Percentiles rank a stretch among this genome's conserved stretches.
These are phyloP conservation scores for Pilasporangium apinafurcum DNA, from an alignment of 352 stramenopile species.

Conservation along the genomic window DNA sequence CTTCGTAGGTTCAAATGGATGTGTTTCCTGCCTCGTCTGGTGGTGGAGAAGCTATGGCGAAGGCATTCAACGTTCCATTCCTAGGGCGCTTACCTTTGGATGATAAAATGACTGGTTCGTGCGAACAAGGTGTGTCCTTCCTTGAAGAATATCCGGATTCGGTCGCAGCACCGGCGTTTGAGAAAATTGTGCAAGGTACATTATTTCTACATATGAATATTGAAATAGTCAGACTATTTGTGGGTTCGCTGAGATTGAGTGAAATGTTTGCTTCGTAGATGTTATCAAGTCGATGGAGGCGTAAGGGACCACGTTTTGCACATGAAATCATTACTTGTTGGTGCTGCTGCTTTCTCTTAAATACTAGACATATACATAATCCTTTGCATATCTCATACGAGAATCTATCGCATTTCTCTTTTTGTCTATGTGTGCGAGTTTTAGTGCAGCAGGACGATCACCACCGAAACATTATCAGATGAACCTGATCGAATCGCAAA, in stretches of 20 bases:
- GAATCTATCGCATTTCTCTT: too few relatives aligned
- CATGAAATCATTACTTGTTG: too few relatives aligned
- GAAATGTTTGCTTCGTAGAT: conserved; percentile 18
- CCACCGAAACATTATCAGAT: conserved; percentile 86
- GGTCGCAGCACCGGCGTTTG: conserved; percentile 60
- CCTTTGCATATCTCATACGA: too few relatives aligned
- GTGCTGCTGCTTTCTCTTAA: too few relatives aligned
- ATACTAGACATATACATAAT: too few relatives aligned
- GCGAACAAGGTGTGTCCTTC: conserved; percentile 94
- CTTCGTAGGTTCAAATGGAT: conserved; percentile 81
- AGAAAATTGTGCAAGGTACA: conserved; percentile 60
- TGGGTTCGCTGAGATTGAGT: too few relatives aligned
- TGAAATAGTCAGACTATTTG: too few relatives aligned
- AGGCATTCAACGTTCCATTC: conserved; percentile 95
- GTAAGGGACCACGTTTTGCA: too few relatives aligned
- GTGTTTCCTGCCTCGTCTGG: conserved; percentile 87
- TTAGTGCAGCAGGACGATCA: conserved; percentile 78
- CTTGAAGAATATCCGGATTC: conserved; percentile 84
- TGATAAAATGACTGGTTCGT: conserved; percentile 94
- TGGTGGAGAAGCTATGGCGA: conserved; percentile 93
- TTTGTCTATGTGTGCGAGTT: conserved; percentile 19
- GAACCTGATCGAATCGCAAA: conserved; percentile 84
- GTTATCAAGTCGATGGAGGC: conserved; percentile 51
- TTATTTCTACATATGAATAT: neutral
- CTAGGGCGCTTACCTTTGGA: conserved; percentile 96